These are phyloP conservation scores for Pseudocercospora fuligena DNA, from an alignment of 2,329 filamentous ascomycete species.

Conservation along the genomic window DNA sequence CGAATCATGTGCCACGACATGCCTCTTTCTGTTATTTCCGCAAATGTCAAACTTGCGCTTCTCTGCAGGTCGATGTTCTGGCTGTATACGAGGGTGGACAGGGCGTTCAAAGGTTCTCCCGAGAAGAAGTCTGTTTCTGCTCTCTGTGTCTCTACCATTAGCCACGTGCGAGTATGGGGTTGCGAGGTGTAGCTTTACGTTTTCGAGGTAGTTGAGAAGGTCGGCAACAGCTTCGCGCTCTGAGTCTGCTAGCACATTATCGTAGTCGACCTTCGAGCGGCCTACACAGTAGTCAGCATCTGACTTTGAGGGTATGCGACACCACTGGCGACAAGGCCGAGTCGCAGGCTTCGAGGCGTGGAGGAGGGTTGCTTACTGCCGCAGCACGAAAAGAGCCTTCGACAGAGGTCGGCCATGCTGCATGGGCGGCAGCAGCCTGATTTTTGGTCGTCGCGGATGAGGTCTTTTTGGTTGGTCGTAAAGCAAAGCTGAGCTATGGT, in stretches of 20 bases:
- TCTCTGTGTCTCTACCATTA: constrained; percentile 61
- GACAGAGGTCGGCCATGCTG: constrained; percentile 40
- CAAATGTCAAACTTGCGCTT: constrained; percentile 96
- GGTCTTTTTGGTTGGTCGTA: constrained; percentile 9
- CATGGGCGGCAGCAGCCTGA: constrained; percentile 24
- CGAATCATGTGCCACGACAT: constrained; percentile 34
- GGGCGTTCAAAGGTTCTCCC: constrained; percentile 87
- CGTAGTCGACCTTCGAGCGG: constrained; percentile 53
- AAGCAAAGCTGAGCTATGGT: background rate
- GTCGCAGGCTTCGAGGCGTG: constrained; percentile 1
- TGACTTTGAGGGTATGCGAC: too few relatives aligned
- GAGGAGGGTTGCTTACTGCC: constrained; percentile 31
- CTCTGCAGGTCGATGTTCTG: constrained; percentile 98
- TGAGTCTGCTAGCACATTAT: constrained; percentile 75
- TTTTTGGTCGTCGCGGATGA: constrained; percentile 5
- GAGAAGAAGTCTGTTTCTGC: constrained; percentile 98
- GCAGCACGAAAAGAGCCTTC: constrained; percentile 42
- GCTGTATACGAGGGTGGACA: constrained; percentile 96
- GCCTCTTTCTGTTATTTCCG: constrained; percentile 98
- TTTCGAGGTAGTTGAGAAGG: constrained; percentile 92
- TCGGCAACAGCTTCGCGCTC: constrained; percentile 97
- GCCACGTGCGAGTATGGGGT: constrained; percentile 19
- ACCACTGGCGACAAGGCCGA: background rate
- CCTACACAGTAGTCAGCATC: constrained; percentile 35
- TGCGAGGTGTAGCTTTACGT: constrained; percentile 62